These are phyloP conservation scores for Micractinium conductrix DNA, from an alignment of 139 green algal genomes.

Conservation along the genomic window DNA sequence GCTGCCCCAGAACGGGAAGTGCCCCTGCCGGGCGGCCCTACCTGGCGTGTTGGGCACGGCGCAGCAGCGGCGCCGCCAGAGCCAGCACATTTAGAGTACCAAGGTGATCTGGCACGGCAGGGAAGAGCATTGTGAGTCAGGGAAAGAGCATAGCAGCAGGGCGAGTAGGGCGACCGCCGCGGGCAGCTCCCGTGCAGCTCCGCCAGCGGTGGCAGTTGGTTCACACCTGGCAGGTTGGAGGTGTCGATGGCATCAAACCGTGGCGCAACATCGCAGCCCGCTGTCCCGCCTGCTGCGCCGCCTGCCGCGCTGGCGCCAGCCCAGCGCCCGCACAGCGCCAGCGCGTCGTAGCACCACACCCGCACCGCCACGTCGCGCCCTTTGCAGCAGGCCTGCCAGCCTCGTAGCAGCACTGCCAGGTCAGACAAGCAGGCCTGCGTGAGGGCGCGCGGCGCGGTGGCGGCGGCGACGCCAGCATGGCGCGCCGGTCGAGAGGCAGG, in stretches of 20 bases:
- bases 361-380: neutral
- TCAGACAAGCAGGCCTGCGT: conserved; percentile 18
- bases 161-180: too few species aligned
- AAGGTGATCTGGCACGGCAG: conserved; percentile 16
- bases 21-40: neutral
- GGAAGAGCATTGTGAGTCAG: too few species aligned
- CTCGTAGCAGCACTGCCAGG: neutral
- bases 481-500: neutral
- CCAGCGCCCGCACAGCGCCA: neutral
- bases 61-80: neutral
- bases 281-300: neutral
- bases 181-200: too few species aligned
- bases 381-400: conserved; percentile 12
- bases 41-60: neutral
- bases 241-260: neutral
- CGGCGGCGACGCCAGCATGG: neutral
- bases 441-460: neutral
- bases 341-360: conserved; percentile 4
- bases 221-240: too few species aligned
- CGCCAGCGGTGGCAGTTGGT: too few species aligned
- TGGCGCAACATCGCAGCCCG: neutral
- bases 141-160: too few species aligned
- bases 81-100: conserved; percentile 24
- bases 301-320: neutral
- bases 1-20: neutral